These are phyloP conservation scores for Panicum hallii DNA, from an alignment of 202 grass and related monocot species.

Conservation along the genomic window DNA sequence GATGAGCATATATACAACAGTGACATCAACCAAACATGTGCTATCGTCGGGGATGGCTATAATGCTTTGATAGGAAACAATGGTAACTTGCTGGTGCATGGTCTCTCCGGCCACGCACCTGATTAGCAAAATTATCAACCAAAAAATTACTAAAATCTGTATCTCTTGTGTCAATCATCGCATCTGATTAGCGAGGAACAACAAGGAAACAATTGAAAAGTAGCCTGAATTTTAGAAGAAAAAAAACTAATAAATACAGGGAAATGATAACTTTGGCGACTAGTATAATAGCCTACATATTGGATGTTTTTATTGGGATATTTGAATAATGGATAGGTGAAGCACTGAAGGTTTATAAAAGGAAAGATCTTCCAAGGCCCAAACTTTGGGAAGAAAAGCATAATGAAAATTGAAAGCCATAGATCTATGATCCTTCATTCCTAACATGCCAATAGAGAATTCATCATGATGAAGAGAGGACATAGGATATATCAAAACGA, in stretches of 20 bases:
- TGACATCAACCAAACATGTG: constrained; percentile 3
- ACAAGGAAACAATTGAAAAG: background rate
- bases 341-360: background rate
- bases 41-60: background rate
- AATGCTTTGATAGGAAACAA: no score
- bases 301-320: background rate
- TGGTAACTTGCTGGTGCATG: no score
- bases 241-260: constrained; percentile 23
- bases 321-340: constrained; percentile 13
- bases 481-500: constrained; percentile 16
- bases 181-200: background rate
- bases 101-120: no score
- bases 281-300: constrained; percentile 1
- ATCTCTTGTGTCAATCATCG: background rate
- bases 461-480: background rate
- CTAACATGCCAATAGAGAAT: background rate
- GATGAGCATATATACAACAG: constrained; percentile 25
- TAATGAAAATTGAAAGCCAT: constrained; percentile 22
- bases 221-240: background rate
- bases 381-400: constrained; percentile 5
- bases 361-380: background rate
- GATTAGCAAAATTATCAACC: no score
- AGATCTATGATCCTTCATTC: constrained; percentile 7
- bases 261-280: background rate
- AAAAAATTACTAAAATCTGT: no score